phyloP scores from a whole-genome alignment of 2,329 filamentous ascomycete species.

The Chrysoporthe puriensis region DNA sequence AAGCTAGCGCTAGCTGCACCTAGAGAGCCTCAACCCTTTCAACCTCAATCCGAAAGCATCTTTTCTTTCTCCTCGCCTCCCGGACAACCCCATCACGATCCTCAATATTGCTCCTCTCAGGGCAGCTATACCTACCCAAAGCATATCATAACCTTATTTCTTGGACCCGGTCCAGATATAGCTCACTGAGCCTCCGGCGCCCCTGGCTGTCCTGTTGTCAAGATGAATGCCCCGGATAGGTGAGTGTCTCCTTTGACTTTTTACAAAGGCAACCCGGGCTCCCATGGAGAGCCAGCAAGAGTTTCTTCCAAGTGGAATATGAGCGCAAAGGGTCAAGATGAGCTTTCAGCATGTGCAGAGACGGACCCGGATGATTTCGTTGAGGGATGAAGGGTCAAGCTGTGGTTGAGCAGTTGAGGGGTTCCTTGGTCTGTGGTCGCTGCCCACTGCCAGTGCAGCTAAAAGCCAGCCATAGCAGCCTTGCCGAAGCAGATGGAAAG shows the following conservation, averaged over 20 bases:
- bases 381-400: neutral
- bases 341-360: neutral
- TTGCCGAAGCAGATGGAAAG: neutral
- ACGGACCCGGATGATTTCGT: neutral
- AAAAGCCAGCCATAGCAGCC: neutral
- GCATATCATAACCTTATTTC: neutral
- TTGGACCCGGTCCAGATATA: neutral
- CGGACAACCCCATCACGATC: neutral
- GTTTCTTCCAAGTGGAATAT: neutral
- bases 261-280: slow-evolving; percentile 5
- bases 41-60: neutral
- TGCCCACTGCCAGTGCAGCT: neutral
- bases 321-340: neutral
- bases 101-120: neutral
- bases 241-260: slow-evolving; percentile 39
- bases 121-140: slow-evolving; percentile 1
- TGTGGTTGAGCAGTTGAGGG: neutral
- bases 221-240: slow-evolving; percentile 62
- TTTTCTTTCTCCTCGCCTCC: slow-evolving; percentile 2
- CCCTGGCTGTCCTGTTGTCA: slow-evolving; percentile 30
- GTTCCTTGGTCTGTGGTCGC: too few species aligned
- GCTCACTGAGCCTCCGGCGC: neutral
- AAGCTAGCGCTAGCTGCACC: slow-evolving; percentile 18
- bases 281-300: neutral
- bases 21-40: slow-evolving; percentile 19